Base-by-base conservation (phyloP, 176 grass and related monocot species). In the Stipa capillata region DNA sequence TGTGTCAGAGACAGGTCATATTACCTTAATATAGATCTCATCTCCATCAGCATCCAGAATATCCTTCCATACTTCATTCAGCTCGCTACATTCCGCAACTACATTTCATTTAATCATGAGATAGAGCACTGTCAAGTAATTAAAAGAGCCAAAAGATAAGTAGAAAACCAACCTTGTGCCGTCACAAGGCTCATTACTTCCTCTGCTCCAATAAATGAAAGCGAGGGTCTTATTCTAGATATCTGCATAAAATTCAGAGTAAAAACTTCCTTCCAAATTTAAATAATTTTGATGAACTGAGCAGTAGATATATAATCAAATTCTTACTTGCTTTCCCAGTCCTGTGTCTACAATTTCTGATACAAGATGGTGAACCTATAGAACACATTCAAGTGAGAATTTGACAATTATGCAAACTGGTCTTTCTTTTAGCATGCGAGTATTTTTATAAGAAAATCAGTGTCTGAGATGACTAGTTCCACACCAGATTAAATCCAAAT, bases 11-110 rank as follows among this genome's bases (percentile, higher is more conserved):
- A 39, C 23, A 77, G 34, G 16, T 25, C 43, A 72, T 40, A 51
- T 82, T 82, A 93, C 93, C 93, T 97, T 97, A 23, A 97, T 83
- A 72, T 97, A 97, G 79, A 97, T 97, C 66, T 97, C 93, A 70
- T 97, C 93, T 17, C 88, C 93, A 77, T 97, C 90, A 75, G 93
- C 80, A 65, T 93, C 43, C 65, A 97, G 80, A 79, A 97, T 87
- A 65, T 93, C 93, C 84, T 89, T 97, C 93, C 93, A 97, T 21
- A 97, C 93, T 78, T 80, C 88, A 80, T 89, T 97, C 75, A 97
- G 65, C 56, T 97, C 90, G 37, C 63, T 70, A 73, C 77, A 86
- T 85, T 88, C 83, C 23, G 93, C 90, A 84, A 97, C 93, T 97
- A 81, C 16, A 81, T 88, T 72, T 69, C 32, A 77, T 27, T 39